Percentiles rank a stretch among this genome's conserved stretches.
These are phyloP conservation scores for Syncephalastrum monosporum DNA, from an alignment of 371 early-diverging fungal species.

Conservation along the genomic window DNA sequence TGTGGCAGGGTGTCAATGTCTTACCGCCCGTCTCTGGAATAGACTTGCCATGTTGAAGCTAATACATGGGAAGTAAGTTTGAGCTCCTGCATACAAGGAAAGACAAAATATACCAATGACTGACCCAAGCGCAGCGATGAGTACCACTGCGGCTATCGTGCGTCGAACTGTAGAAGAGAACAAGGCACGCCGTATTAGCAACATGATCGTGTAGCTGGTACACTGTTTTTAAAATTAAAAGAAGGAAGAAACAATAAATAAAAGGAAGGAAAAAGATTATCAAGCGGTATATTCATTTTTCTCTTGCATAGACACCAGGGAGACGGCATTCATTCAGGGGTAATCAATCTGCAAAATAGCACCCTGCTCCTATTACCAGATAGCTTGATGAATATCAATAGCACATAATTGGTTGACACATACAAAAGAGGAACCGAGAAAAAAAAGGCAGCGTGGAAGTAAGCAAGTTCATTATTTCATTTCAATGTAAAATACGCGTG, in stretches of 20 bases:
- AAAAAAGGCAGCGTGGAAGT: too few relatives aligned
- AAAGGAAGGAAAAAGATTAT: not conserved
- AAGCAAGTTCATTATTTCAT: too few relatives aligned
- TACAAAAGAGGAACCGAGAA: too few relatives aligned
- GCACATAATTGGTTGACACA: too few relatives aligned
- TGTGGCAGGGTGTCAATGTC: not conserved
- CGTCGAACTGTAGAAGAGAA: not conserved
- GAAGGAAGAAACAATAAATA: not conserved
- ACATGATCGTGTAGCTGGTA: not conserved
- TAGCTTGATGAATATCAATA: too few relatives aligned
- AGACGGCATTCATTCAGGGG: too few relatives aligned
- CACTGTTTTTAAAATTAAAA: too few relatives aligned
- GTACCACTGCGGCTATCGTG: not conserved
- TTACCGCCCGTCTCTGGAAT: constrained; percentile 36
- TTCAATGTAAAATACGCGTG: too few relatives aligned
- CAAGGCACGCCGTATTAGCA: not conserved
- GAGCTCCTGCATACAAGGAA: not conserved
- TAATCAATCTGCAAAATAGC: too few relatives aligned
- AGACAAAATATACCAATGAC: constrained; percentile 11
- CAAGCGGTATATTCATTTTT: not conserved
- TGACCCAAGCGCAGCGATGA: constrained; percentile 1
- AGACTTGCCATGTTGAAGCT: constrained; percentile 40
- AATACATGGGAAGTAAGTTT: not conserved
- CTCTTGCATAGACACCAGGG: too few relatives aligned
- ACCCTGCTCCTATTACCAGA: too few relatives aligned